These are phyloP conservation scores for Areca catechu DNA, from an alignment of 176 grass and related monocot genomes.

Conservation along the genomic window DNA sequence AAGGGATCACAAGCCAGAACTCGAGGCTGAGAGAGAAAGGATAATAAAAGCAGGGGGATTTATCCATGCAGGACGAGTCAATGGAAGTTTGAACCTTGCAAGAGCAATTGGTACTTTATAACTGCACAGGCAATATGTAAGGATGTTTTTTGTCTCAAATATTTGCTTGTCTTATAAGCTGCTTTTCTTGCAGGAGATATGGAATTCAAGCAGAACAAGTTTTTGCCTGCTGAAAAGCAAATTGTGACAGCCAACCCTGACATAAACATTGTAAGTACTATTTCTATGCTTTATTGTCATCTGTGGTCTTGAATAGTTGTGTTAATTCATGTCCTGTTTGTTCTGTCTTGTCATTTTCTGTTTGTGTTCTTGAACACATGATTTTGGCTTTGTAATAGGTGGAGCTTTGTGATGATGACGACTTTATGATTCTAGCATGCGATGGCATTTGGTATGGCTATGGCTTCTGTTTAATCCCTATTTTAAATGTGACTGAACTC, in stretches of 20 bases:
- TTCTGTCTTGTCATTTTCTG: neutral
- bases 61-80: neutral
- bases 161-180: slow-evolving; percentile 10
- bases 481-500: too few relatives aligned
- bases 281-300: neutral
- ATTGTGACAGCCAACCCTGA: slow-evolving; percentile 86
- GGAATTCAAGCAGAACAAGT: slow-evolving; percentile 96
- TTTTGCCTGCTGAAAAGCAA: slow-evolving; percentile 82
- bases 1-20: slow-evolving; percentile 93
- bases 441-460: slow-evolving; percentile 76
- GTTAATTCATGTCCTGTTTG: slow-evolving; percentile 11
- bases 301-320: neutral
- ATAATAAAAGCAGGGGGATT: neutral
- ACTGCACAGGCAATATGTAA: neutral
- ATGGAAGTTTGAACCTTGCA: slow-evolving; percentile 49
- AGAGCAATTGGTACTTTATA: slow-evolving; percentile 66
- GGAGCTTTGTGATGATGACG: slow-evolving; percentile 69
- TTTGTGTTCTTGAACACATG: slow-evolving; percentile 6
- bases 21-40: slow-evolving; percentile 69
- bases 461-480: neutral
- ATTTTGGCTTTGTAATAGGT: slow-evolving; percentile 31
- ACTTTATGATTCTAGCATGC: slow-evolving; percentile 81
- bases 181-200: slow-evolving; percentile 53
- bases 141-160: neutral
- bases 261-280: slow-evolving; percentile 62